Base-by-base conservation (phyloP, 805 yeast species). In the Candida silvicultrix region DNA sequence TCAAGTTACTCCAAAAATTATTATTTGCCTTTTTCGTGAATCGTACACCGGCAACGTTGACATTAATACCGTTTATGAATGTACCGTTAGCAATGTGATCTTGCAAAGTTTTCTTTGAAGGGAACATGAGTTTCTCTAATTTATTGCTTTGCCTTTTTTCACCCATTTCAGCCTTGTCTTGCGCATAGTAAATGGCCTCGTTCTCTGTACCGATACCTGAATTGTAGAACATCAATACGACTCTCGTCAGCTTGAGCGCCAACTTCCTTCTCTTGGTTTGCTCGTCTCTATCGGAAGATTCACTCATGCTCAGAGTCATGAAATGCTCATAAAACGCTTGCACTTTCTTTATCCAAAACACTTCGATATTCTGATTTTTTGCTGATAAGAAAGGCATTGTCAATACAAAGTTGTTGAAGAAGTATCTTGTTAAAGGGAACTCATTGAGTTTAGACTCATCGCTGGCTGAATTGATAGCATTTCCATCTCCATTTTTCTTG, bases 261-360 rank as follows among this genome's bases (percentile, higher is more conserved):
- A 82, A 64, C 51, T 85, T 77, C 55, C 77, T 75, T 28, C 89
- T 71, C 57, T 94, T 83, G 2, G 89, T 78, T n/a, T 78, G 68
- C 49, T 85, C 88, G 15, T 81, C 83, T 29, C 97, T 70, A 54
- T 88, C 96, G 38, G 78, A 77, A 22, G 90, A 76, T 47, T 81
- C 77, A 50, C 89, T 81, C 42, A 92, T 78, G 38, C 80, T 78
- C 60, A 87, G 80, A 19, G 73, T 66, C 63, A 86, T 83, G 67
- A 94, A 82, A 45, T 83, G 77, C 59, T 89, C 95, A 57, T 84
- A 77, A 57, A 90, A 88, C 22, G 82, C 81, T 64, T 90, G 97
- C 0, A 89, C 81, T 41, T 83, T 82, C 40, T 69, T 71, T 43
- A 78, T 78, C 97, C 97, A 92, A 57, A 92, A 87, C 43, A 79